These are phyloP conservation scores for Globisporangium apiculatum DNA, from an alignment of 352 stramenopile species.

Conservation along the genomic window DNA sequence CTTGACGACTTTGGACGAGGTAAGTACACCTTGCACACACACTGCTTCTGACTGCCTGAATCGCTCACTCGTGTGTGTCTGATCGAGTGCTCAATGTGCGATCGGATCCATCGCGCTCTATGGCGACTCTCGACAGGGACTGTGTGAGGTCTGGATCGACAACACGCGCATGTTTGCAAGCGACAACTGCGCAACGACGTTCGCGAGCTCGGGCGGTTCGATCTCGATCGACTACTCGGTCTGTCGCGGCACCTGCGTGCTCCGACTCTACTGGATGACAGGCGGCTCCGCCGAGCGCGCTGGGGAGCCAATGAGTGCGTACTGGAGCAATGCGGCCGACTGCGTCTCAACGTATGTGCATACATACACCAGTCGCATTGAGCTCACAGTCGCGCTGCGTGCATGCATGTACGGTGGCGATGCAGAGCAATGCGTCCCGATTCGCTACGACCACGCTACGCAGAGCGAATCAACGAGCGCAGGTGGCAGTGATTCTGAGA, in stretches of 20 bases:
- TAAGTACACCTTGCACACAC: neutral
- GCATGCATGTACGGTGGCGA: neutral
- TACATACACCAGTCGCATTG: too few species aligned
- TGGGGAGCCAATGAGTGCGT: conserved; percentile 24
- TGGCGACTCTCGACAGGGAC: conserved; percentile 12
- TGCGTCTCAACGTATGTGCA: neutral
- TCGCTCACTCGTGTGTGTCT: neutral
- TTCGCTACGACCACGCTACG: neutral
- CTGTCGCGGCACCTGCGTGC: conserved; percentile 25
- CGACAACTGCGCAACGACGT: conserved; percentile 29
- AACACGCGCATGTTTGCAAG: conserved; percentile 19
- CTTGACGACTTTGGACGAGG: conserved; percentile 8
- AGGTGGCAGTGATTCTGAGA: neutral
- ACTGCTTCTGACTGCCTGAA: neutral
- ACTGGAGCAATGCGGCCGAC: neutral
- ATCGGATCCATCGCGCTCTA: neutral
- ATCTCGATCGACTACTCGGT: conserved; percentile 38
- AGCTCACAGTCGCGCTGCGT: neutral
- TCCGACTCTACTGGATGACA: conserved; percentile 40
- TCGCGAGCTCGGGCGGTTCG: conserved; percentile 15
- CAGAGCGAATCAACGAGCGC: neutral
- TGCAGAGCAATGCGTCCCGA: conserved; percentile 11
- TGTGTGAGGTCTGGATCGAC: conserved; percentile 45
- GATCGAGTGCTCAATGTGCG: neutral
- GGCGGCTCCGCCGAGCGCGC: conserved; percentile 15